Evolutionary conservation across 768 basidiomycete species (phyloP).

Genomic region (Lactarius deliciosus): DNA sequence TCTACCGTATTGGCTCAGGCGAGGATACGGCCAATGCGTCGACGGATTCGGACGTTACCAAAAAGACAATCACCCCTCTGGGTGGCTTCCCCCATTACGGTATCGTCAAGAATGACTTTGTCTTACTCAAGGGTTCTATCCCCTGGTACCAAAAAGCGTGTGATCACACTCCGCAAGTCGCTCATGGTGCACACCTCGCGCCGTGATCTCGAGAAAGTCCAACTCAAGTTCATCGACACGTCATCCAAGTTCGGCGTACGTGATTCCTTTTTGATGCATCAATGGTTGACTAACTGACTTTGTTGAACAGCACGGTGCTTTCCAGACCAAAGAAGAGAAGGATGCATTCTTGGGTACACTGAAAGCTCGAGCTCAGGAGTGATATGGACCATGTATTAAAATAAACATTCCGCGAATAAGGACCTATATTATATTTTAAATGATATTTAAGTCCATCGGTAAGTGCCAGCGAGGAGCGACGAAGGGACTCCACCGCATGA

Average conservation of each 20-base stretch:
- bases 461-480: not conserved
- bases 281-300: constrained; percentile 11
- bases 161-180: constrained; percentile 95
- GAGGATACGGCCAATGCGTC: constrained; percentile 80
- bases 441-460: not conserved
- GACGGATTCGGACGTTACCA: constrained; percentile 91
- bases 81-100: constrained; percentile 99
- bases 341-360: constrained; percentile 89
- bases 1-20: constrained; percentile 90
- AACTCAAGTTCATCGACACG: constrained; percentile 98
- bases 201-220: constrained; percentile 95
- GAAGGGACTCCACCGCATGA: constrained; percentile 56
- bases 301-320: constrained; percentile 75
- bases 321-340: constrained; percentile 98
- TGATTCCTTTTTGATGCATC: constrained; percentile 28
- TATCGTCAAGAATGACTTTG: constrained; percentile 97
- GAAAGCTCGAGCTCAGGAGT: constrained; percentile 77
- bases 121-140: constrained; percentile 94
- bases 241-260: constrained; percentile 95
- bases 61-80: constrained; percentile 93
- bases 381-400: constrained; percentile 36
- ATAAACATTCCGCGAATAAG: not conserved
- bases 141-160: constrained; percentile 98
- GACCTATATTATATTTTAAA: not conserved
- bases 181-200: constrained; percentile 96